Evolutionary conservation across 2,329 filamentous ascomycete species (phyloP).

Genomic region (Trichophyton rubrum): DNA sequence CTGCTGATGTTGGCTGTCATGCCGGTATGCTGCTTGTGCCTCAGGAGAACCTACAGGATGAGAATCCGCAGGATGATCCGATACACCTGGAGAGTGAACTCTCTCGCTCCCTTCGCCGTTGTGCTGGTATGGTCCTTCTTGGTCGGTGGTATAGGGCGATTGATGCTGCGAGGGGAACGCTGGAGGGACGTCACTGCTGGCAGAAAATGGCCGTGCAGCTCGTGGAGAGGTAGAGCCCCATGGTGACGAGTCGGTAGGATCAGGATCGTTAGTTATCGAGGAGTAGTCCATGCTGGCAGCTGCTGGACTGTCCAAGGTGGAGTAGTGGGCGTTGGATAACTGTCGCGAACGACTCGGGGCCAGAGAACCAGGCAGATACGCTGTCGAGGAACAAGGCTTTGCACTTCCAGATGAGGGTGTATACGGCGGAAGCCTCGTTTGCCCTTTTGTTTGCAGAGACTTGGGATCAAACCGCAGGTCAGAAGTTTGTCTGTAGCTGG

Average conservation of each 20-base stretch:
- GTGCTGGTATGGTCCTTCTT: conserved; percentile 1
- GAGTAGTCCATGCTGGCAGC: conserved; percentile 52
- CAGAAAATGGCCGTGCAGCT: conserved; percentile 29
- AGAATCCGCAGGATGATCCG: conserved; percentile 30
- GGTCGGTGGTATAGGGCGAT: conserved; percentile 22
- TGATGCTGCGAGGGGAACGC: conserved; percentile 29
- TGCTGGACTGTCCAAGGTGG: background rate
- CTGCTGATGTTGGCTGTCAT: conserved; percentile 7
- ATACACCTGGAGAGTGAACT: conserved; percentile 33
- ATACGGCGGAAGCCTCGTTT: background rate
- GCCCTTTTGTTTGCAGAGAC: background rate
- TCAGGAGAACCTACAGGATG: conserved; percentile 31
- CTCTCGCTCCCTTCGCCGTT: conserved; percentile 11
- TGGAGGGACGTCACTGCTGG: conserved; percentile 28
- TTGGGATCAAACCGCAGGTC: background rate
- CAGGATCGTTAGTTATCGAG: conserved; percentile 43
- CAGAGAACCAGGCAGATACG: background rate
- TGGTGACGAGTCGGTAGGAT: conserved; percentile 47
- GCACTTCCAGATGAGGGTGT: background rate
- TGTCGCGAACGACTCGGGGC: background rate
- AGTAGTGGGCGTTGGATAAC: background rate
- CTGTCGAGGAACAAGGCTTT: background rate
- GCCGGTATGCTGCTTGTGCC: conserved; percentile 17
- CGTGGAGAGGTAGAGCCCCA: conserved; percentile 39
- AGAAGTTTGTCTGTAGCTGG: too few species aligned